phyloP scores from a whole-genome alignment of 2,329 filamentous ascomycete species.

The Aspergillus caelatus region DNA sequence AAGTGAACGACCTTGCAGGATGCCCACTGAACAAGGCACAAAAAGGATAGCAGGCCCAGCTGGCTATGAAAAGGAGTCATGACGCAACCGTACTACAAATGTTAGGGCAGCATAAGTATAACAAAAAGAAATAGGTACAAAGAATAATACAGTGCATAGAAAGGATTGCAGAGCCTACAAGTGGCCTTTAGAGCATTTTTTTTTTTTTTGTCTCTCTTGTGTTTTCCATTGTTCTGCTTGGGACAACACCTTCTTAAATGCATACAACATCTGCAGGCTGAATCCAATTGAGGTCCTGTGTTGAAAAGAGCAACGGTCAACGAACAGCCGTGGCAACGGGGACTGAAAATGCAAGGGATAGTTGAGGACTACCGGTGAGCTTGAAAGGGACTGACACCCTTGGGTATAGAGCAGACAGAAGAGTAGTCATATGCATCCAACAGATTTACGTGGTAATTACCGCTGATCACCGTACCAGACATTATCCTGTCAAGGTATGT shows the following conservation, averaged over 20 bases:
- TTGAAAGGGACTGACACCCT: background rate
- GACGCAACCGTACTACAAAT: background rate
- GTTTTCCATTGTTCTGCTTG: background rate
- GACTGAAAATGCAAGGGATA: background rate
- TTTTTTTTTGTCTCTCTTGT: background rate
- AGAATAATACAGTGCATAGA: background rate
- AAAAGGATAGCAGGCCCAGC: conserved; percentile 10
- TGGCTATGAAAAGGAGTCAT: conserved; percentile 7
- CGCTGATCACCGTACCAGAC: background rate
- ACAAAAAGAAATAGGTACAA: background rate
- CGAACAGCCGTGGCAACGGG: background rate
- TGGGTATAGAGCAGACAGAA: background rate
- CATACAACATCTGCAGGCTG: background rate
- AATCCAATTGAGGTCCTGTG: background rate
- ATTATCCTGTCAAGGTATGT: background rate
- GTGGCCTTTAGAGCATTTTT: background rate
- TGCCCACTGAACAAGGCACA: conserved; percentile 14
- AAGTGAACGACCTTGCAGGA: conserved; percentile 6
- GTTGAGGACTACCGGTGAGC: background rate
- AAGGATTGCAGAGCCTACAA: background rate
- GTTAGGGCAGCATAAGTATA: background rate
- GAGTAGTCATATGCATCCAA: background rate
- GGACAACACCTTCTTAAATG: background rate
- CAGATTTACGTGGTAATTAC: background rate
- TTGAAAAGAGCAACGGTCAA: background rate